phyloP scores from a whole-genome alignment of 2,329 filamentous ascomycete species.

The Diplodia seriata region DNA sequence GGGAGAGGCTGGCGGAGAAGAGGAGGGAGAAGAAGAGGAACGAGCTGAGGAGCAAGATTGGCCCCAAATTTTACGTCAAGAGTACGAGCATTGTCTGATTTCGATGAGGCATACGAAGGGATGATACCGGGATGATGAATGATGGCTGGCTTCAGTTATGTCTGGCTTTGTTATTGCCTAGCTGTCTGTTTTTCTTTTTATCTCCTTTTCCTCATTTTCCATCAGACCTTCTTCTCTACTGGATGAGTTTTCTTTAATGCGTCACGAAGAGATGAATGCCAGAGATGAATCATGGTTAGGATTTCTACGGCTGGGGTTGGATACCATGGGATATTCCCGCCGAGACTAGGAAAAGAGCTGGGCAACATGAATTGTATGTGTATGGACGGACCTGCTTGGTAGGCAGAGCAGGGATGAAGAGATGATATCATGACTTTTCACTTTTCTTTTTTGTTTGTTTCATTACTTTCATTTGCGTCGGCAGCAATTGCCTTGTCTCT shows the following conservation, averaged over 20 bases:
- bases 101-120: conserved; percentile 15
- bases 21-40: conserved; percentile 61
- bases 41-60: conserved; percentile 61
- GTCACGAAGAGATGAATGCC: background rate
- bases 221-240: background rate
- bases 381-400: background rate
- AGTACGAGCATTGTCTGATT: conserved; percentile 26
- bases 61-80: conserved; percentile 19
- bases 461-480: background rate
- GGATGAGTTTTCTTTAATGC: background rate
- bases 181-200: background rate
- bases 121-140: conserved; percentile 25
- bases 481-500: background rate
- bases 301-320: background rate
- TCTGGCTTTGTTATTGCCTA: background rate
- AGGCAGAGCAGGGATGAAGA: background rate
- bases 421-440: background rate
- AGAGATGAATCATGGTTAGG: background rate
- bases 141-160: background rate
- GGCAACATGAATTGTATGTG: background rate
- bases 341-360: background rate
- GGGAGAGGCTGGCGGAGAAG: conserved; percentile 55
- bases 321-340: background rate
- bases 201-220: background rate
- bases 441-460: background rate